A percentile compares a stretch with the other conserved stretches of the same genome.
These are phyloP conservation scores for Stylosanthes scabra DNA, from an alignment of 331 rosid genomes.

Conservation along the genomic window DNA sequence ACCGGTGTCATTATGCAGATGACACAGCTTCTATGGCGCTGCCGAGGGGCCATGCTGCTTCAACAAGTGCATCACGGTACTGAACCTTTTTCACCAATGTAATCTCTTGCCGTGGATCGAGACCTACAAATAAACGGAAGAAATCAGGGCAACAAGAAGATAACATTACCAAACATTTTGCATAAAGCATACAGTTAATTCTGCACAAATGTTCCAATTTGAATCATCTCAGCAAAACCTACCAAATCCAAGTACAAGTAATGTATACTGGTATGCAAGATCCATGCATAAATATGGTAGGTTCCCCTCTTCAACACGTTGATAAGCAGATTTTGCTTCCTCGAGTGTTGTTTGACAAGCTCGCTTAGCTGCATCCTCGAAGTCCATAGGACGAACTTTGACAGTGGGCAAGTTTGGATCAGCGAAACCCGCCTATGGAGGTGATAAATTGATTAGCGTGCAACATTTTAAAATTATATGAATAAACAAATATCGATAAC, in stretches of 20 bases:
- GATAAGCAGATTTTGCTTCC: too few species aligned
- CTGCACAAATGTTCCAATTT: background rate
- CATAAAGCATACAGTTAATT: background rate
- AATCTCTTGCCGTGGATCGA: conserved; percentile 89
- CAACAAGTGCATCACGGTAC: conserved; percentile 77
- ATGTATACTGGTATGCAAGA: too few species aligned
- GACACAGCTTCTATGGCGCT: conserved; percentile 99
- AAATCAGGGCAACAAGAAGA: conserved; percentile 11
- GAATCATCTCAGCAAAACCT: conserved; percentile 47
- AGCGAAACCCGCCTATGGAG: conserved; percentile 56
- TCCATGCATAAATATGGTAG: too few species aligned
- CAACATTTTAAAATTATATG: background rate
- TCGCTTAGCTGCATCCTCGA: too few species aligned
- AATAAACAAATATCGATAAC: background rate
- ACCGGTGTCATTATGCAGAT: conserved; percentile 32
- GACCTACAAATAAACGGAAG: conserved; percentile 58
- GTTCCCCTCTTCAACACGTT: too few species aligned
- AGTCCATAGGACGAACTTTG: too few species aligned
- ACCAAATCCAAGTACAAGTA: too few species aligned
- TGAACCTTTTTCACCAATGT: conserved; percentile 91
- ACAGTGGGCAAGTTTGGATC: too few species aligned
- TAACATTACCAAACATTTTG: conserved; percentile 19
- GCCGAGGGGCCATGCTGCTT: conserved; percentile 99
- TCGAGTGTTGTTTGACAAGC: too few species aligned
- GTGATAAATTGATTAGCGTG: conserved; percentile 32